phyloP scores from a whole-genome alignment of 805 yeast species.

The Candida gorgasii region DNA sequence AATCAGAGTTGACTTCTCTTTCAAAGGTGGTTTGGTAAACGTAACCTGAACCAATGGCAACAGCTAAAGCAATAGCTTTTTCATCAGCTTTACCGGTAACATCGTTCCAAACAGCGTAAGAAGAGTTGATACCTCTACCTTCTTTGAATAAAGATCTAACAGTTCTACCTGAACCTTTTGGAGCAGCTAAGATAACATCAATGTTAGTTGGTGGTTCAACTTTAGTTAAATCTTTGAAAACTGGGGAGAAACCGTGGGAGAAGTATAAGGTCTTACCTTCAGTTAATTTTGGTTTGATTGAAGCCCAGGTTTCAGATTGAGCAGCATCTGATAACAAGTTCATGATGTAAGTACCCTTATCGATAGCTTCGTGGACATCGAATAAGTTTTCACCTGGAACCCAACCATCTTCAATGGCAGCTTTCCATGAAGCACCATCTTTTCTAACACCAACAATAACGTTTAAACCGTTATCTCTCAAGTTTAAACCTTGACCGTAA shows the following conservation, averaged over 20 bases:
- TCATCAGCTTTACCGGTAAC: slow-evolving; percentile 99
- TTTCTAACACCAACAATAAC: slow-evolving; percentile 98
- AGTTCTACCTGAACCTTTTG: slow-evolving; percentile 99
- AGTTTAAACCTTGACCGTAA: slow-evolving; percentile 99
- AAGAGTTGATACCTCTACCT: slow-evolving; percentile 99
- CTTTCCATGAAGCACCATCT: slow-evolving; percentile 99
- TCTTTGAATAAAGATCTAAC: slow-evolving; percentile 99
- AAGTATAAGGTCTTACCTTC: slow-evolving; percentile 98
- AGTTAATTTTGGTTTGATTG: slow-evolving; percentile 86
- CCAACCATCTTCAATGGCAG: slow-evolving; percentile 99
- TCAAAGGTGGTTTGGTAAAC: slow-evolving; percentile 99
- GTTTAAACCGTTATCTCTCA: slow-evolving; percentile 98
- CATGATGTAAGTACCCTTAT: slow-evolving; percentile 92
- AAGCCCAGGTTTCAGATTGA: slow-evolving; percentile 96
- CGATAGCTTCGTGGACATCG: slow-evolving; percentile 90
- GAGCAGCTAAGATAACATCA: slow-evolving; percentile 98
- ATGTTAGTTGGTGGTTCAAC: slow-evolving; percentile 94
- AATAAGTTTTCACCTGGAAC: slow-evolving; percentile 98
- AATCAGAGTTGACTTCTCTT: slow-evolving; percentile 98
- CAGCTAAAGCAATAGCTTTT: slow-evolving; percentile 97
- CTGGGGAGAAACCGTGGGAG: slow-evolving; percentile 99
- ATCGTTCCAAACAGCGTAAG: slow-evolving; percentile 99
- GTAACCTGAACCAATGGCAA: slow-evolving; percentile 99
- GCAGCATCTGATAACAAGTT: slow-evolving; percentile 99
- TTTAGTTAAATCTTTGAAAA: slow-evolving; percentile 94